Evolutionary conservation across 495 filamentous ascomycete genomes (phyloP), one percentile per base, ranked within the genome.

Genomic region (Amniculicola lignicola): DNA sequence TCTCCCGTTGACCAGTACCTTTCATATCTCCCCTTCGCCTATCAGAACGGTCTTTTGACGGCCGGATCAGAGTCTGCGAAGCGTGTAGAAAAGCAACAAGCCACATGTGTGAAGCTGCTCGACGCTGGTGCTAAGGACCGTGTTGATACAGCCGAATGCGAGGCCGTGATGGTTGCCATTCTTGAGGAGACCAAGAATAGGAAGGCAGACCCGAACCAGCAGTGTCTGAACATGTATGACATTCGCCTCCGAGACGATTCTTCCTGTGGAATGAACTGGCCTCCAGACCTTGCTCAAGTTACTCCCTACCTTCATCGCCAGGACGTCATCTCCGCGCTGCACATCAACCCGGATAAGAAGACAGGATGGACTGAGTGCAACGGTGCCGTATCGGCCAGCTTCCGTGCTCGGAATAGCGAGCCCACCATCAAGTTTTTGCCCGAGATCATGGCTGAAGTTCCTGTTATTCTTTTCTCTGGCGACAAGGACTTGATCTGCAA

Each of bases 401-500:
- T 98, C 75, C 74, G 70, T 14, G 79, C 86, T 5, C 65, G 64
- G 18, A 82, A 87, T 3, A 90, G 89, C 3, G 72, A 73, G 39
- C 90, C 93, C 0, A 77, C 89, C 10, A 76, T 92, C 56, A 70
- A 81, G 14, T 69, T 96, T 14, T 79, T 98, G 1, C 92, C 93
- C 0, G 82, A 78, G 7, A 68, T 98, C 24, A 75, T 97, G 5
- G 78, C 84, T 63, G 77, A 88, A 36, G 69, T 97, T 18, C 84
- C 85, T 14, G 75, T 93, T 16, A 66, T 95, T 1, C 82, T 98
- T 19, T 98, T 97, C 76, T 95, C 89, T 16, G 93, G 93, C 51
- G 88, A 93, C 58, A 80, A 92, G 64, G 93, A 98, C 67, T 73
- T 96, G 9, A 97, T 98, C 58, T 98, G 93, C 77, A 98, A 97